Evolutionary conservation across 2,329 filamentous ascomycete genomes (phyloP), one percentile per base, ranked within the genome.

Genomic region (Pseudogymnoascus sp.): DNA sequence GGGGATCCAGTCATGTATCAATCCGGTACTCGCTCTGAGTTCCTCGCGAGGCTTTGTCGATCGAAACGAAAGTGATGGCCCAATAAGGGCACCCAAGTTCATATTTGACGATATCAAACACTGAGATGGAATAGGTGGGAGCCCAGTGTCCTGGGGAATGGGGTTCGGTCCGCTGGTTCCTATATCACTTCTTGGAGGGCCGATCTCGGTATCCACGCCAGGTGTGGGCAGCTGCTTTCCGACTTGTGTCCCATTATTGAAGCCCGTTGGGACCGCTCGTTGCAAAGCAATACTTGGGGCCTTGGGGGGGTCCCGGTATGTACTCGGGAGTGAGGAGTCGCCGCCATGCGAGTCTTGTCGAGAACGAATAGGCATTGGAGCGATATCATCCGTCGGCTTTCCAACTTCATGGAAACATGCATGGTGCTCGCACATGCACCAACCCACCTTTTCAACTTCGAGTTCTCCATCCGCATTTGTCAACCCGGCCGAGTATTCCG

Each of bases 341-440:
- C 49, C 49, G 11, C 49, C 49, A 12, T 55, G 28, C 16, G 49
- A 55, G 28, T 14, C n/a, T 19, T 55, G 49, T 22, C 49, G 49
- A 22, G 49, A 12, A 2, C 49, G 49, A 11, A 55, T 55, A 14
- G 49, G 49, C 8, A 55, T 55, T 8, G 11, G 49, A 55, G 16
- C n/a, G 11, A 55, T n/a, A 11, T 55, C 49, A 22, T 55, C 49
- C 49, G 28, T 5, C 28, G 28, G 49, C 49, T 55, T 55, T 35
- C 36, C 28, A 42, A 42, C 39, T 58, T 76, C 72, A 72, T 84
- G 82, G 69, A 79, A 84, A 70, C 82, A 84, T 5, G 81, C 80
- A 75, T 84, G 82, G 70, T 84, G 82, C 41, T 79, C 79, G 67
- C 82, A 84, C 62, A 80, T 77, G 71, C 82, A 84, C 71, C 62